Evolutionary conservation across 2,329 filamentous ascomycete species (phyloP).

Genomic region (Colletotrichum sp.): DNA sequence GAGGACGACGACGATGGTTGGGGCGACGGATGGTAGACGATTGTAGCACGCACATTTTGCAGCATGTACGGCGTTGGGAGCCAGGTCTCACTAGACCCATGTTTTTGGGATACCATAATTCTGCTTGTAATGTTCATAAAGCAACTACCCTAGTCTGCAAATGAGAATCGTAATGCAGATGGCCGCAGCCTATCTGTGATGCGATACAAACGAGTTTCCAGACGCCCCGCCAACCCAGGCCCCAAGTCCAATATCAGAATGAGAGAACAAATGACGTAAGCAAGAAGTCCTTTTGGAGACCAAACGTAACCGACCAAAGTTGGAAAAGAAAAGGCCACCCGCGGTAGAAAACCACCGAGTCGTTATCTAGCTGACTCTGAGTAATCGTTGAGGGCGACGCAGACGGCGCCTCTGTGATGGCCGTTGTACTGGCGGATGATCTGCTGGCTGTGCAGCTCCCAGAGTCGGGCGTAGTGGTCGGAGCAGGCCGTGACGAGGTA

Average conservation of each 20-base stretch:
- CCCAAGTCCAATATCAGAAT: conserved; percentile 2
- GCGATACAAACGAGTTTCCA: conserved; percentile 14
- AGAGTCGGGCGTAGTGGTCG: conserved; percentile 90
- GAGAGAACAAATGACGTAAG: background rate
- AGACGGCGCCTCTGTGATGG: conserved; percentile 89
- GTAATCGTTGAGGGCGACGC: conserved; percentile 91
- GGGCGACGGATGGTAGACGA: conserved; percentile 66
- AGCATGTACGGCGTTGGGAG: conserved; percentile 19
- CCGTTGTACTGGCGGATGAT: conserved; percentile 97
- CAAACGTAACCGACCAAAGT: background rate
- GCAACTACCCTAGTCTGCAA: background rate
- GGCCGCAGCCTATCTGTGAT: conserved; percentile 9
- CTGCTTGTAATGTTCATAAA: conserved; percentile 8
- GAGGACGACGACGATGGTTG: conserved; percentile 66
- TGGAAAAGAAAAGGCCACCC: background rate
- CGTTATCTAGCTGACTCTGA: conserved; percentile 52
- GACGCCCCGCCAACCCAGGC: conserved; percentile 23
- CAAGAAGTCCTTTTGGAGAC: conserved; percentile 1
- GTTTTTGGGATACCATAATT: conserved; percentile 9
- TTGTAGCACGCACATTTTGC: background rate
- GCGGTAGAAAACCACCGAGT: background rate
- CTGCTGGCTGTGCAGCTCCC: conserved; percentile 85
- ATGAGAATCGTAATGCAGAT: conserved; percentile 6
- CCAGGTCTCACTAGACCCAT: background rate
- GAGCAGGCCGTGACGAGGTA: conserved; percentile 93